A percentile compares a stretch with the other conserved stretches of the same genome.
Evolutionary conservation across 2,329 filamentous ascomycete genomes (phyloP).

Genomic region (Aureobasidium sp.): DNA sequence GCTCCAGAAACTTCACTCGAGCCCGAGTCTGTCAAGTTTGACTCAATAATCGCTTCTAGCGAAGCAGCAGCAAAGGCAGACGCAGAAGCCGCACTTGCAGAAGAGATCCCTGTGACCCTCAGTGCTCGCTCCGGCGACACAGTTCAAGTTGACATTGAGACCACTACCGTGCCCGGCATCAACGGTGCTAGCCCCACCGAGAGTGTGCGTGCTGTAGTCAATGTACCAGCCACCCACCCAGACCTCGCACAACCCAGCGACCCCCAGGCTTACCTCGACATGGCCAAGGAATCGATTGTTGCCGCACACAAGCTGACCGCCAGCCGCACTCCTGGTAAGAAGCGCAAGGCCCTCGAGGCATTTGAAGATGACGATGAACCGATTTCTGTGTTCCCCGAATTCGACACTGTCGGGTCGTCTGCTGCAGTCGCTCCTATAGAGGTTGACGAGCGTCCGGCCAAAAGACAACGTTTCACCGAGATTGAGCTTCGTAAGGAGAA

Average conservation of each 20-base stretch:
- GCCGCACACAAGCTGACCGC: slow-evolving; percentile 51
- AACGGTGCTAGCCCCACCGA: slow-evolving; percentile 58
- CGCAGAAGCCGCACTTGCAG: slow-evolving; percentile 21
- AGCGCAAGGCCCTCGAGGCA: slow-evolving; percentile 70
- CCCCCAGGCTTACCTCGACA: slow-evolving; percentile 73
- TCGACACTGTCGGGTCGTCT: neutral
- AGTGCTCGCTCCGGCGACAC: slow-evolving; percentile 33
- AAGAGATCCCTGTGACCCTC: slow-evolving; percentile 39
- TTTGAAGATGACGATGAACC: slow-evolving; percentile 47
- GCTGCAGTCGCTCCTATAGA: slow-evolving; percentile 30
- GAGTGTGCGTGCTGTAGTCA: slow-evolving; percentile 66
- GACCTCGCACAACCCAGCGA: slow-evolving; percentile 70
- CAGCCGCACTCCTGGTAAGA: slow-evolving; percentile 34
- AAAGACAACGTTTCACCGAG: slow-evolving; percentile 71
- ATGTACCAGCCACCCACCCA: slow-evolving; percentile 60
- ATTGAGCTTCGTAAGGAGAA: slow-evolving; percentile 76
- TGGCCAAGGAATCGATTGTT: slow-evolving; percentile 83
- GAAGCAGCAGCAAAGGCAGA: slow-evolving; percentile 11
- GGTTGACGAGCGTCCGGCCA: slow-evolving; percentile 49
- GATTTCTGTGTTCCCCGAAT: slow-evolving; percentile 31
- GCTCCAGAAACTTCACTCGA: slow-evolving; percentile 28
- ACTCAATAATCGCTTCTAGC: slow-evolving; percentile 18
- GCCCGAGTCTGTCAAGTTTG: slow-evolving; percentile 23
- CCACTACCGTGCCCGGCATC: slow-evolving; percentile 47
- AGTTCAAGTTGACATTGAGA: slow-evolving; percentile 64